Evolutionary conservation across 768 basidiomycete species (phyloP), one percentile per base, ranked within the genome.

Genomic region (Hebeloma cylindrosporum): DNA sequence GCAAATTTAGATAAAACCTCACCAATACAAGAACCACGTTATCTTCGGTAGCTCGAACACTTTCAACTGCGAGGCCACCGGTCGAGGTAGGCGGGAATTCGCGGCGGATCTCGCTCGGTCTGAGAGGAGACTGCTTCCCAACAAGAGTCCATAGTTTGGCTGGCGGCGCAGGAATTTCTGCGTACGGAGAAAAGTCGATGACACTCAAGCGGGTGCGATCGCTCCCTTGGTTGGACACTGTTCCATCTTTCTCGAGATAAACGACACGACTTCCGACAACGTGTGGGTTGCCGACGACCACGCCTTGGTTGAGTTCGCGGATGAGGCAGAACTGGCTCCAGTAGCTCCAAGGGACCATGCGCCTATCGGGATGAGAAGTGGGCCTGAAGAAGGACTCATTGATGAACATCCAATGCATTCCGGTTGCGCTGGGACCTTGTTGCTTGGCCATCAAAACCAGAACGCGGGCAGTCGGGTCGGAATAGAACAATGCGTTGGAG

Each of bases 21-120:
- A 80, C 82, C 50, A 80, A 59, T 48, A 81, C 70, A 40, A 84
- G 56, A 41, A 82, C 63, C 14, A 83, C 69, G 43, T 81, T 80
- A 50, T 84, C 82, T 58, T 83, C 82, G 8, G 78, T 83, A 29
- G 73, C 72, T 29, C 71, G 66, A 43, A 82, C 63, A 59, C 71
- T 74, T 26, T 79, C 74, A 41, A 82, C 69, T 26, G 61, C 64
- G 37, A 71, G 63, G 7, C 70, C 65, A 45, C 74, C 68, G 2
- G 75, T 71, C 11, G 74, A 77, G 41, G 67, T 60, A 7, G 65
- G 48, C 7, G 78, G 71, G 20, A 80, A 61, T 7, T 68, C 68
- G 39, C 73, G 73, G 51, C 58, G 57, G 33, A 50, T 61, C 56
- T 78, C 78, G 48, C 53, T 68, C 6, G 75, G 73, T 16, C 68